Conservation (phyloP, 1,139 yeast genomes). For the Scheffersomyces titani region DNA sequence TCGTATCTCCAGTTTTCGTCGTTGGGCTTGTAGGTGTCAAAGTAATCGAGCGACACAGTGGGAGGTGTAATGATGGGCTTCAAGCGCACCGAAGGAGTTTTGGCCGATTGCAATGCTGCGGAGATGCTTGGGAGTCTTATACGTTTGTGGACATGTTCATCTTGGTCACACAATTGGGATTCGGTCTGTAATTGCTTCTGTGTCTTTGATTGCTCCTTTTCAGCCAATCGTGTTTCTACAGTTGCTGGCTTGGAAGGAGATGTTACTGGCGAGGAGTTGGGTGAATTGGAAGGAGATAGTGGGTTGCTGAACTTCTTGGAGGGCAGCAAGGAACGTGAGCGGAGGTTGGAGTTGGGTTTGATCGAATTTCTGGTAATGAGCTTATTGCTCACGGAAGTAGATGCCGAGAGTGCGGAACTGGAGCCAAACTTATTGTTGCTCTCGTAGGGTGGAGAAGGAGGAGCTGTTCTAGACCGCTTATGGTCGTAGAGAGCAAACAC, state of each 20-base stretch:
- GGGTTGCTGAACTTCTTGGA: conserved; percentile 28
- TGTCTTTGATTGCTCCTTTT: background rate
- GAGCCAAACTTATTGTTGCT: background rate
- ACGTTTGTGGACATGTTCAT: background rate
- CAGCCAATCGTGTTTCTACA: background rate
- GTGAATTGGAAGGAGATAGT: conserved; percentile 32
- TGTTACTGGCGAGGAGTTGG: conserved; percentile 23
- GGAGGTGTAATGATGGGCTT: conserved; percentile 34
- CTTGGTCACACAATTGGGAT: conserved; percentile 1
- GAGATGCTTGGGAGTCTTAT: conserved; percentile 44
- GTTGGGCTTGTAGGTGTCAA: conserved; percentile 50
- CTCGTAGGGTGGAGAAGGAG: conserved; percentile 45
- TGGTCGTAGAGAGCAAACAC: background rate
- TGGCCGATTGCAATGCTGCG: conserved; percentile 33
- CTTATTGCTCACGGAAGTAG: background rate
- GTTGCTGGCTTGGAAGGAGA: conserved; percentile 12
- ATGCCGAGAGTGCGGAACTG: conserved; percentile 2
- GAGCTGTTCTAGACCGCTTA: conserved; percentile 54
- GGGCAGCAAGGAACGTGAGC: conserved; percentile 41
- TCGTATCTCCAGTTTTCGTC: conserved; percentile 52
- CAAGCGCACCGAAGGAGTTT: conserved; percentile 23
- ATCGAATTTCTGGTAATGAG: background rate
- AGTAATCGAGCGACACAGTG: conserved; percentile 47
- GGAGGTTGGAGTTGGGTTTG: conserved; percentile 12
- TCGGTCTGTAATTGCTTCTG: background rate